Conservation (phyloP, 345 rosid genomes). For the Citrus inodora region DNA sequence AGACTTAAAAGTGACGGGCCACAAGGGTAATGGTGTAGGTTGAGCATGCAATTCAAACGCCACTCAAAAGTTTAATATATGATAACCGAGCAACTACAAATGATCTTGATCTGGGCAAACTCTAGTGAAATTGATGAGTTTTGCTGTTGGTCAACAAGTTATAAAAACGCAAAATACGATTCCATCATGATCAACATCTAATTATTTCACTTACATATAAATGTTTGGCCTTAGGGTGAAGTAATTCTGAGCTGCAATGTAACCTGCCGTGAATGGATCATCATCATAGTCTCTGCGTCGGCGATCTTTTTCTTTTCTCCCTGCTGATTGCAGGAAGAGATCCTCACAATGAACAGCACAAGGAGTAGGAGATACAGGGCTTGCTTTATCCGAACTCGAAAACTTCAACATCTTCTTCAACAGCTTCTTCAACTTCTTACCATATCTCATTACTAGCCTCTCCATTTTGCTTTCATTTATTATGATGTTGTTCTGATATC, state of each 20-base stretch:
- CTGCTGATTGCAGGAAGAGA: slow-evolving; percentile 22
- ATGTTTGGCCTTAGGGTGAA: slow-evolving; percentile 23
- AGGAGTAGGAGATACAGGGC: slow-evolving; percentile 9
- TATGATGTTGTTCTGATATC: not conserved
- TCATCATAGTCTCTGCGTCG: not conserved
- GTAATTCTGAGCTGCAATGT: slow-evolving; percentile 32
- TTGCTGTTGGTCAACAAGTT: not conserved
- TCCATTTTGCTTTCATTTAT: not conserved
- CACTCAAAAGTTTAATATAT: not conserved
- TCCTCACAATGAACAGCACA: slow-evolving; percentile 30
- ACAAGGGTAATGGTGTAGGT: not conserved
- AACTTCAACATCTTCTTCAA: slow-evolving; percentile 9
- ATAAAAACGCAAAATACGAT: not conserved
- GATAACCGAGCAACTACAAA: not conserved
- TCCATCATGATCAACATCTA: not conserved
- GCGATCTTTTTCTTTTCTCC: not conserved
- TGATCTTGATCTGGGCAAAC: not conserved
- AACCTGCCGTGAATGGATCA: slow-evolving; percentile 15
- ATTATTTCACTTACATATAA: slow-evolving; percentile 1
- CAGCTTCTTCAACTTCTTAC: slow-evolving; percentile 14
- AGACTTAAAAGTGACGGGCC: not conserved
- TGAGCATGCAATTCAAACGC: not conserved
- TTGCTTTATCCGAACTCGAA: not conserved
- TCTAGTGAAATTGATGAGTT: not conserved
- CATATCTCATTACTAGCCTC: slow-evolving; percentile 4